phyloP scores from a whole-genome alignment of 2,329 filamentous ascomycete genomes.

The Aspergillus texensis region DNA sequence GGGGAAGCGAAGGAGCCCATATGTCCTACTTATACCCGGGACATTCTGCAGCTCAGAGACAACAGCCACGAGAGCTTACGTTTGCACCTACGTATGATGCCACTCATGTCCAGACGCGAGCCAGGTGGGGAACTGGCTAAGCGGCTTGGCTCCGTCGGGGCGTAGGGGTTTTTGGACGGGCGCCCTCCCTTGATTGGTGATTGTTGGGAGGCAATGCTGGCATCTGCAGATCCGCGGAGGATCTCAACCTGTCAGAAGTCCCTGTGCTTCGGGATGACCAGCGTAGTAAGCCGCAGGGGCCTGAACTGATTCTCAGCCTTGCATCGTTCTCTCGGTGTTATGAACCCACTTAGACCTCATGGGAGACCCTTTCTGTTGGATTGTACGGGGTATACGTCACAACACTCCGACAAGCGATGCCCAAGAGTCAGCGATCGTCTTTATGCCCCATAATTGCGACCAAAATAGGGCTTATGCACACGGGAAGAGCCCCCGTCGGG shows the following conservation, averaged over 20 bases:
- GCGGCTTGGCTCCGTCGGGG: background rate
- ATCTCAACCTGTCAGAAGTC: conserved; percentile 2
- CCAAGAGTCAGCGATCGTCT: background rate
- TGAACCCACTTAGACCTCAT: background rate
- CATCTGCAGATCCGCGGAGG: background rate
- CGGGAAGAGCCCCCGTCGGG: background rate
- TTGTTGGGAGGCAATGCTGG: background rate
- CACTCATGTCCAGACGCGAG: background rate
- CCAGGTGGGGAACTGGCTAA: background rate
- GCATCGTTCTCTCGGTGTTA: background rate
- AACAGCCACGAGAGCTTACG: background rate
- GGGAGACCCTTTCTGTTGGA: background rate
- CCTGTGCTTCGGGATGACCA: background rate
- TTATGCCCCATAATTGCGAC: background rate
- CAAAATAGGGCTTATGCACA: background rate
- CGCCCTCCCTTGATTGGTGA: background rate
- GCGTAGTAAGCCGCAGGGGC: background rate
- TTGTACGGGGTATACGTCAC: background rate
- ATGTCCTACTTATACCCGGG: background rate
- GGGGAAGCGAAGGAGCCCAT: background rate
- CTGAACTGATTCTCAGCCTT: background rate
- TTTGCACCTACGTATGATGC: conserved; percentile 4
- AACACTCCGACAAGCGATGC: too few species aligned
- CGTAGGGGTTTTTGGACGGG: background rate
- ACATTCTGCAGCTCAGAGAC: background rate